phyloP scores from a whole-genome alignment of 2,329 filamentous ascomycete genomes.

The Colletotrichum paranaense region DNA sequence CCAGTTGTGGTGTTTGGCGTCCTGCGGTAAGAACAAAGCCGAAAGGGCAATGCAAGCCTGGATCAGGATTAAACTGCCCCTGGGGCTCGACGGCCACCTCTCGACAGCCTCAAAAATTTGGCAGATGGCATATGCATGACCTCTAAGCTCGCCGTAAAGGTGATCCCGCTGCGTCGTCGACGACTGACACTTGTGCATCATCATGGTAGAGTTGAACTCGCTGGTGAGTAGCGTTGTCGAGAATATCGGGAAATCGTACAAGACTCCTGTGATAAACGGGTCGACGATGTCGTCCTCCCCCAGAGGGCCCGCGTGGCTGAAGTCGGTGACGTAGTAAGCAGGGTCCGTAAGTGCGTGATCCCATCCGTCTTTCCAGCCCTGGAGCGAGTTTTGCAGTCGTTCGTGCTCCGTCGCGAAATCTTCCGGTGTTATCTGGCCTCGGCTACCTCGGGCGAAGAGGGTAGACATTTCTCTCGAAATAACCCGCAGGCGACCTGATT shows the following conservation, averaged over 20 bases:
- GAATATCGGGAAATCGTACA: conserved; percentile 79
- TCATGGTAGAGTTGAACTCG: conserved; percentile 81
- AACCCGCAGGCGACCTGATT: conserved; percentile 74
- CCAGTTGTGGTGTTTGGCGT: conserved; percentile 81
- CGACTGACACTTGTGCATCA: conserved; percentile 85
- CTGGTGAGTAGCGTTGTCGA: conserved; percentile 79
- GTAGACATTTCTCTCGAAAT: conserved; percentile 85
- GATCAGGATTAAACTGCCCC: conserved; percentile 76
- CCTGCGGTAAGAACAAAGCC: conserved; percentile 82
- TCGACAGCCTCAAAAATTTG: conserved; percentile 84
- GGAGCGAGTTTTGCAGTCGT: conserved; percentile 59
- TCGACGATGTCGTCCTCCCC: conserved; percentile 77
- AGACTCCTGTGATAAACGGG: conserved; percentile 75
- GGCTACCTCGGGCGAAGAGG: conserved; percentile 76
- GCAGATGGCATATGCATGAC: conserved; percentile 76
- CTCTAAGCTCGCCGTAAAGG: conserved; percentile 64
- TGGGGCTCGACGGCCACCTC: conserved; percentile 75
- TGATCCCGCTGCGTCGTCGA: conserved; percentile 64
- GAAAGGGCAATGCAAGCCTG: conserved; percentile 83
- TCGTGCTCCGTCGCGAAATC: conserved; percentile 74
- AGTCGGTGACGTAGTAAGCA: conserved; percentile 71
- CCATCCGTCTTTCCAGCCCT: conserved; percentile 65
- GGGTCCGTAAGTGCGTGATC: conserved; percentile 72
- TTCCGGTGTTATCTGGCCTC: conserved; percentile 71
- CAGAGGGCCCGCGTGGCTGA: conserved; percentile 63